These are phyloP conservation scores for Paecilomyces fulvus DNA, from an alignment of 2,329 filamentous ascomycete genomes.

Conservation along the genomic window DNA sequence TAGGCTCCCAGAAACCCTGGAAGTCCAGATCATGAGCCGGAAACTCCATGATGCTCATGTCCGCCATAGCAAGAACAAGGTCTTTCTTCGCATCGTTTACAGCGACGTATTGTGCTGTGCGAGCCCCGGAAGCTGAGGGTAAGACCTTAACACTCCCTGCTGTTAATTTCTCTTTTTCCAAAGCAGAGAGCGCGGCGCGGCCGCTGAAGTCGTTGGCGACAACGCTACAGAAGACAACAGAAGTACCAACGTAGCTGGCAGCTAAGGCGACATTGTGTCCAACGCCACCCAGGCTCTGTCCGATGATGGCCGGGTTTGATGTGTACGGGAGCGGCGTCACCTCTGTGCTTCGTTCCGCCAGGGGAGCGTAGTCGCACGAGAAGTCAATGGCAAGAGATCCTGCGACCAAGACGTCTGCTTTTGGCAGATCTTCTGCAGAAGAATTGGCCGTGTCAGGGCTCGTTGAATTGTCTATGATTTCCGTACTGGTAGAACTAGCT, in stretches of 20 bases:
- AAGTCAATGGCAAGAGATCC: constrained; percentile 86
- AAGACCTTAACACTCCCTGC: constrained; percentile 58
- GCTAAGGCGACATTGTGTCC: constrained; percentile 87
- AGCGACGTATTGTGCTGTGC: constrained; percentile 86
- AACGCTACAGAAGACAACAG: constrained; percentile 68
- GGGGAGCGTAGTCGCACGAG: constrained; percentile 65
- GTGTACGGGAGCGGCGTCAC: constrained; percentile 51
- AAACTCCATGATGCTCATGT: constrained; percentile 73
- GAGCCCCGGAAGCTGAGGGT: constrained; percentile 42
- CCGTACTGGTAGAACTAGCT: constrained; percentile 14
- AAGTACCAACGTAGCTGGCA: constrained; percentile 59
- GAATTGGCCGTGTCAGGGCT: constrained; percentile 2
- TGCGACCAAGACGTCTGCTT: constrained; percentile 68
- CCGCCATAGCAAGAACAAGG: constrained; percentile 86
- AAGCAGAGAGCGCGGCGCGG: constrained; percentile 58
- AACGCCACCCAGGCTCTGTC: constrained; percentile 79
- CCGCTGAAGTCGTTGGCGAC: constrained; percentile 75
- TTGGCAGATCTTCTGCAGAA: constrained; percentile 10
- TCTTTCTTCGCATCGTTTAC: constrained; percentile 78
- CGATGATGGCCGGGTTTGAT: constrained; percentile 76
- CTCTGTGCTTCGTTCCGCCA: constrained; percentile 25
- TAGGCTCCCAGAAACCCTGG: constrained; percentile 51
- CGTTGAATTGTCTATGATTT: constrained; percentile 9
- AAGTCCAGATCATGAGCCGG: constrained; percentile 34
- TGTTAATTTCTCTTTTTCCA: constrained; percentile 52